A percentile compares a stretch with the other conserved stretches of the same genome.
Conservation (phyloP, 2,329 filamentous ascomycete species). For the Botrytis fragariae region DNA sequence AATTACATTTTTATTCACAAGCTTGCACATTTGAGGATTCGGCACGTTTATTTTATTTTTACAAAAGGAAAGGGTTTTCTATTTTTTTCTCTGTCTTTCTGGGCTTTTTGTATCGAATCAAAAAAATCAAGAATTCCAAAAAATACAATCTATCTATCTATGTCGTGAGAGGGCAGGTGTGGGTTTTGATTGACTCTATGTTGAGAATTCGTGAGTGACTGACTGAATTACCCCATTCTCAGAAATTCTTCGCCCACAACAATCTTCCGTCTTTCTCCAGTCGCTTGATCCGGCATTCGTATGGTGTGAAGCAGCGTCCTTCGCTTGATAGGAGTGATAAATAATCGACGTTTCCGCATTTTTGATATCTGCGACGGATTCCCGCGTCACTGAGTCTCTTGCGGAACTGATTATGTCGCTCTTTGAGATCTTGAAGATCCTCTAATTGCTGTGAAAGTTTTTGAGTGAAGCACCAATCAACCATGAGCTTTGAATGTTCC, state of each 20-base stretch:
- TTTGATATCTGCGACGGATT: neutral
- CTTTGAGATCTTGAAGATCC: neutral
- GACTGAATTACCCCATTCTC: neutral
- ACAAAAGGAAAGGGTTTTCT: neutral
- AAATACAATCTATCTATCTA: neutral
- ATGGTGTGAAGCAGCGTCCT: neutral
- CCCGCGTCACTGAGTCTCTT: neutral
- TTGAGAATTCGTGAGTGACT: neutral
- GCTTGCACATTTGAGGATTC: neutral
- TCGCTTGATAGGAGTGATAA: neutral
- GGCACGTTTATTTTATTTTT: neutral
- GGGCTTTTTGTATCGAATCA: neutral
- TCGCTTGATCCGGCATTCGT: neutral
- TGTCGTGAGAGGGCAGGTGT: neutral
- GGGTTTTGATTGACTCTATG: neutral
- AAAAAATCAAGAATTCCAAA: neutral
- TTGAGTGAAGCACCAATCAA: neutral
- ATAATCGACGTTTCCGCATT: neutral
- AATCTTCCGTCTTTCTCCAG: neutral
- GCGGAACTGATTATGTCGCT: neutral
- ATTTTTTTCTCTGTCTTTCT: neutral
- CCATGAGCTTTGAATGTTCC: neutral
- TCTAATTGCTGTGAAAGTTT: neutral
- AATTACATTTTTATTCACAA: neutral
- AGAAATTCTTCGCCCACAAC: neutral